These are phyloP conservation scores for Fusarium compactum DNA, from an alignment of 2,329 filamentous ascomycete species.

Conservation along the genomic window DNA sequence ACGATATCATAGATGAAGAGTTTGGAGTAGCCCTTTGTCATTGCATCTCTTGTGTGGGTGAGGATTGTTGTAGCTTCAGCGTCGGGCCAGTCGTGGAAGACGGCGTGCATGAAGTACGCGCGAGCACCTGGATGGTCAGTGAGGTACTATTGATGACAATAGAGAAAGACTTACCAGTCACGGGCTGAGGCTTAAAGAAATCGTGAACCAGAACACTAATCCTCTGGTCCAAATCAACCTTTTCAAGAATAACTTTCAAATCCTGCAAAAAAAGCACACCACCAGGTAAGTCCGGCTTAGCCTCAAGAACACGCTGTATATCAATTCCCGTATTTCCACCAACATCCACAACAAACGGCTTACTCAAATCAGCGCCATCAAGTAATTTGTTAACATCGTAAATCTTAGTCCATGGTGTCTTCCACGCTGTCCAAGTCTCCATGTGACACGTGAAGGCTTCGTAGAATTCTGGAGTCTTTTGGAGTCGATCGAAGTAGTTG, in stretches of 20 bases:
- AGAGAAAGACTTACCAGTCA: conserved; percentile 1
- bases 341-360: conserved; percentile 34
- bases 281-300: not conserved
- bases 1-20: conserved; percentile 42
- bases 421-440: conserved; percentile 39
- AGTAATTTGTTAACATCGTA: conserved; percentile 27
- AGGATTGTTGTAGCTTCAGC: conserved; percentile 50
- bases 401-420: conserved; percentile 39
- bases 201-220: conserved; percentile 29
- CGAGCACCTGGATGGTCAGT: conserved; percentile 46
- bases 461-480: conserved; percentile 37
- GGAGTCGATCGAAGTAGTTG: conserved; percentile 34
- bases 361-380: conserved; percentile 2
- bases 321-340: conserved; percentile 38
- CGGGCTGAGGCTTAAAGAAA: conserved; percentile 32
- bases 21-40: conserved; percentile 45
- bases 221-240: conserved; percentile 21
- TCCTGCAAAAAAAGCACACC: conserved; percentile 32
- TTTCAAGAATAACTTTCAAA: conserved; percentile 21
- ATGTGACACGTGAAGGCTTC: conserved; percentile 34
- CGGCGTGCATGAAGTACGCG: conserved; percentile 60
- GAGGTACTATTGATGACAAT: too few relatives aligned
- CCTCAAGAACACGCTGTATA: conserved; percentile 25
- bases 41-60: conserved; percentile 17
- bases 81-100: conserved; percentile 65